Conservation (phyloP, 306 rosid species). For the Lotus japonicus region DNA sequence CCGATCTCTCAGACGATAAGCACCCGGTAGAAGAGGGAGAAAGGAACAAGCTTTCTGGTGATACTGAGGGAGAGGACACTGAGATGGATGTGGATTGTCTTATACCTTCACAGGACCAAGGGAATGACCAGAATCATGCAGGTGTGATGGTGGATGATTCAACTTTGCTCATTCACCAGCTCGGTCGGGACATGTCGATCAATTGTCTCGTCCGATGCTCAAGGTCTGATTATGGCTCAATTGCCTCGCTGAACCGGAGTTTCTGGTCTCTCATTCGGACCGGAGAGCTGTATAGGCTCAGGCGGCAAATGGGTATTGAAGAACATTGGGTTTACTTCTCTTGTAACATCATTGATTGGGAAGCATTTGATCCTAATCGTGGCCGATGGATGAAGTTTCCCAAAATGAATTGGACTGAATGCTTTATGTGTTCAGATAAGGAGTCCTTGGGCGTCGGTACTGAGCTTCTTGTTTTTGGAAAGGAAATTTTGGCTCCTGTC, state of each 20-base stretch:
- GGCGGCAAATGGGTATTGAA: constrained; percentile 44
- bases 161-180: constrained; percentile 35
- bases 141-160: constrained; percentile 20
- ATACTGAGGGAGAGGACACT: constrained; percentile 13
- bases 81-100: neutral
- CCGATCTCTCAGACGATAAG: constrained; percentile 35
- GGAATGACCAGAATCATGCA: constrained; percentile 20
- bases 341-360: constrained; percentile 56
- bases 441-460: constrained; percentile 88
- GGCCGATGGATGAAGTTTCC: constrained; percentile 59
- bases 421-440: constrained; percentile 61
- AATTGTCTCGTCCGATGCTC: constrained; percentile 47
- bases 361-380: constrained; percentile 57
- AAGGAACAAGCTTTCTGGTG: too few species aligned
- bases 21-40: neutral
- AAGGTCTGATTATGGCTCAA: constrained; percentile 61
- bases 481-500: constrained; percentile 35
- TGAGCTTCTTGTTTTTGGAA: constrained; percentile 75
- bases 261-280: constrained; percentile 46
- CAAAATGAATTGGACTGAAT: constrained; percentile 39
- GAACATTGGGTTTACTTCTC: constrained; percentile 89
- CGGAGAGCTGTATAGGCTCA: constrained; percentile 54
- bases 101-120: neutral
- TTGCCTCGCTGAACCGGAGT: constrained; percentile 44
- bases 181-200: constrained; percentile 56